Evolutionary conservation across 257 asterid genomes (phyloP).

Genomic region (Prunella vulgaris): DNA sequence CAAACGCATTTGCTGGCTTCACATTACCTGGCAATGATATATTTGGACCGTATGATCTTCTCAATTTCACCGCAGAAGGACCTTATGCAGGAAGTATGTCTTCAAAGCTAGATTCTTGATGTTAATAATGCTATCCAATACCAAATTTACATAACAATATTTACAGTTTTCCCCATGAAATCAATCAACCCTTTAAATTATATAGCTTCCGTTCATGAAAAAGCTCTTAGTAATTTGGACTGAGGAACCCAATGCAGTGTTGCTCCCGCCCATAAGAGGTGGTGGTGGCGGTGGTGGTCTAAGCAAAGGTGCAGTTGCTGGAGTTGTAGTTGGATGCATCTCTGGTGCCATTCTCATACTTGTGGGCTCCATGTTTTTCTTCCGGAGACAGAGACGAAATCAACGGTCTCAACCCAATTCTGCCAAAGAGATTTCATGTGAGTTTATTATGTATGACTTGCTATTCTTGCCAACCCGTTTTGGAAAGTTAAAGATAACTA

Average conservation of each 20-base stretch:
- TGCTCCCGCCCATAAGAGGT: slow-evolving; percentile 33
- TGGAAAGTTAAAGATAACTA: neutral
- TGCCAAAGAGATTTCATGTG: slow-evolving; percentile 30
- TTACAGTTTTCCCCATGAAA: neutral
- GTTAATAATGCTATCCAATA: neutral
- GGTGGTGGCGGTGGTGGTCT: slow-evolving; percentile 22
- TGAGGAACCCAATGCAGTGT: slow-evolving; percentile 27
- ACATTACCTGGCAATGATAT: slow-evolving; percentile 30
- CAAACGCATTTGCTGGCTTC: slow-evolving; percentile 37
- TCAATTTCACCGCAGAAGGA: slow-evolving; percentile 43
- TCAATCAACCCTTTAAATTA: neutral
- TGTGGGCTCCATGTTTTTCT: slow-evolving; percentile 20
- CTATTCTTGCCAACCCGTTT: neutral
- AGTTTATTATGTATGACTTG: slow-evolving; percentile 10
- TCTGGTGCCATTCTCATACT: slow-evolving; percentile 25
- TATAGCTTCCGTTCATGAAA: neutral
- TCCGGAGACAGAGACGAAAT: slow-evolving; percentile 5
- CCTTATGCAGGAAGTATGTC: slow-evolving; percentile 34
- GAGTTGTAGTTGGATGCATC: slow-evolving; percentile 37
- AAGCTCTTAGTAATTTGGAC: slow-evolving; percentile 10
- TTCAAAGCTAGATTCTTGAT: neutral
- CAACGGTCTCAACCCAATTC: slow-evolving; percentile 5
- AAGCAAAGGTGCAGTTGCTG: slow-evolving; percentile 40
- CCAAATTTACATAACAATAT: neutral
- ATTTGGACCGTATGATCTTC: slow-evolving; percentile 56